Conservation (phyloP, 345 rosid genomes). For the Salix caprea region DNA sequence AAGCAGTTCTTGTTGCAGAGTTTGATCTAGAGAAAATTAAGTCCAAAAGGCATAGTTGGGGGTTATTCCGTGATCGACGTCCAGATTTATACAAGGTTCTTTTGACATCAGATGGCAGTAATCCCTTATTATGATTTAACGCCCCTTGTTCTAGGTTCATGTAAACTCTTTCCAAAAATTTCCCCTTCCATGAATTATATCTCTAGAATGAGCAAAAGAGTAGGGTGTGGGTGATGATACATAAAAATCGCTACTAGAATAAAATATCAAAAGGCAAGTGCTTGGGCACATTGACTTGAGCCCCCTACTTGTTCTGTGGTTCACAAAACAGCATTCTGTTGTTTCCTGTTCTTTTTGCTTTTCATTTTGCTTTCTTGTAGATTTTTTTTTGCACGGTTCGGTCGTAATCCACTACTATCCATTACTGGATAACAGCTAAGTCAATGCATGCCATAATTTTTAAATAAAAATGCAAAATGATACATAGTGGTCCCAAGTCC, state of each 20-base stretch:
- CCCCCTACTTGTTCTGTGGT: neutral
- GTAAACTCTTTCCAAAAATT: constrained; percentile 3
- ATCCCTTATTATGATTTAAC: constrained; percentile 21
- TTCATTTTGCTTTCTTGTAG: neutral
- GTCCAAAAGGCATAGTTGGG: constrained; percentile 80
- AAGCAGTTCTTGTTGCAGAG: constrained; percentile 69
- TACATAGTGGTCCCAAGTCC: neutral
- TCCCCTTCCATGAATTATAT: neutral
- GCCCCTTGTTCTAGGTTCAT: neutral
- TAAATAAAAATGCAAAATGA: neutral
- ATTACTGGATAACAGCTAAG: neutral
- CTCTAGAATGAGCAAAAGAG: neutral
- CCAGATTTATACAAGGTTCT: constrained; percentile 87
- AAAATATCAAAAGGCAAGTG: neutral
- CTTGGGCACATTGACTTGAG: neutral
- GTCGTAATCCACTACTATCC: constrained; percentile 4
- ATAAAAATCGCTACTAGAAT: neutral
- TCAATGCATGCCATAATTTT: neutral
- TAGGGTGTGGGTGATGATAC: neutral
- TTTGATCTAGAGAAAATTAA: constrained; percentile 78
- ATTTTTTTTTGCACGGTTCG: neutral
- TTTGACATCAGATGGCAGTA: constrained; percentile 78
- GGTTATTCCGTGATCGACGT: constrained; percentile 81
- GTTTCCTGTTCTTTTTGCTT: neutral
- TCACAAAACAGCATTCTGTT: neutral